A percentile compares a stretch with the other conserved stretches of the same genome.
phyloP scores from a whole-genome alignment of 2,329 filamentous ascomycete genomes.

The Colletotrichum karsti region DNA sequence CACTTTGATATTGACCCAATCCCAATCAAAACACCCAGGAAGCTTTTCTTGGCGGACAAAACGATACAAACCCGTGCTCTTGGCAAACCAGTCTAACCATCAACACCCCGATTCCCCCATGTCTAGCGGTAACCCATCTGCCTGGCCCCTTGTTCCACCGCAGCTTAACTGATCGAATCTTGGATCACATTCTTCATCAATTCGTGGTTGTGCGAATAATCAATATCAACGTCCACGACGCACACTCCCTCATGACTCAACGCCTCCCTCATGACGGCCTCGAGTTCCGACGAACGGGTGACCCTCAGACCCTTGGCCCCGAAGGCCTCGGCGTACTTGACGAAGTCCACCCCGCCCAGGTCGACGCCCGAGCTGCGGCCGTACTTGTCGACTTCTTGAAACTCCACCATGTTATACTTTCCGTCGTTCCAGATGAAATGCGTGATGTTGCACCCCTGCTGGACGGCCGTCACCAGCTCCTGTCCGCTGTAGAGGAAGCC shows the following conservation, averaged over 20 bases:
- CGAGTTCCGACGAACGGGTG: constrained; percentile 45
- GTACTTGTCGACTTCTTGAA: constrained; percentile 59
- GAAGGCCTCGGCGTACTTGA: constrained; percentile 54
- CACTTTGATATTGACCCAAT: not conserved
- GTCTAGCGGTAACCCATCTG: not conserved
- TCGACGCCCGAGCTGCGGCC: constrained; percentile 52
- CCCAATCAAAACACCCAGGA: not conserved
- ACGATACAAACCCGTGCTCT: not conserved
- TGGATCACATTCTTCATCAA: constrained; percentile 48
- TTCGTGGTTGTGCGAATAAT: constrained; percentile 51
- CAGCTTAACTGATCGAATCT: constrained; percentile 31
- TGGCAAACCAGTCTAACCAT: not conserved
- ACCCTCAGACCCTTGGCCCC: constrained; percentile 54
- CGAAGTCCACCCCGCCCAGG: constrained; percentile 56
- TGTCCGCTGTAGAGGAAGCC: constrained; percentile 58
- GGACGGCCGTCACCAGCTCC: constrained; percentile 54
- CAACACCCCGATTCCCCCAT: not conserved
- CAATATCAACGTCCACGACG: constrained; percentile 55
- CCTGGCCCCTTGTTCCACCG: too few species aligned
- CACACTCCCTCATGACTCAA: constrained; percentile 49
- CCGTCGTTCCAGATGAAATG: constrained; percentile 61
- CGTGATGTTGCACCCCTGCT: constrained; percentile 56
- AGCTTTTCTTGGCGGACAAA: not conserved
- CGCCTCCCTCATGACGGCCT: constrained; percentile 51
- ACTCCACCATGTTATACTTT: constrained; percentile 59